A percentile compares a stretch with the other conserved stretches of the same genome.
Conservation (phyloP, 2,329 filamentous ascomycete genomes). For the Fusarium tricinctum region DNA sequence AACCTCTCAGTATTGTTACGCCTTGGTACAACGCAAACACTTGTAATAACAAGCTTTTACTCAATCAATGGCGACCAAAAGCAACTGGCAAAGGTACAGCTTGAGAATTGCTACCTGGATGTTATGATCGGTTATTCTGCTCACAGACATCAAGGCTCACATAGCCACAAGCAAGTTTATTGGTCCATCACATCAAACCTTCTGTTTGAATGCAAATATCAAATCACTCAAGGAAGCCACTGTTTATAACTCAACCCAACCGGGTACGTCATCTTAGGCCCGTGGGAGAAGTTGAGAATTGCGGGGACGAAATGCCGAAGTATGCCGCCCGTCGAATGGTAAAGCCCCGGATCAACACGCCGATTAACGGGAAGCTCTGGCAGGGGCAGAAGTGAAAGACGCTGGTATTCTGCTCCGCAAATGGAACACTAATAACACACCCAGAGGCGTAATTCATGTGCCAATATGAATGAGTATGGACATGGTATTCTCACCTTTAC, state of each 20-base stretch:
- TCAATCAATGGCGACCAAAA: too few relatives aligned
- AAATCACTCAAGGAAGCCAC: constrained; percentile 9
- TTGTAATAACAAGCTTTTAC: too few relatives aligned
- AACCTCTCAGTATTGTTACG: too few relatives aligned
- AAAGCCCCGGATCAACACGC: constrained; percentile 39
- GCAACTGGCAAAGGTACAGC: too few relatives aligned
- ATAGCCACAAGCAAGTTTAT: too few relatives aligned
- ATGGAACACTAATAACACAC: constrained; percentile 30
- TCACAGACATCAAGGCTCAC: too few relatives aligned
- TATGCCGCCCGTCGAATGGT: constrained; percentile 37
- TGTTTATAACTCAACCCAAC: constrained; percentile 24
- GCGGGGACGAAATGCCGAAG: constrained; percentile 37
- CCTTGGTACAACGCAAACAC: background rate
- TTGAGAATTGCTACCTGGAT: too few relatives aligned
- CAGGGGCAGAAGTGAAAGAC: constrained; percentile 10
- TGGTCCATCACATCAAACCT: too few relatives aligned
- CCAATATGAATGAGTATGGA: background rate
- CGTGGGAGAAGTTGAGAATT: constrained; percentile 28
- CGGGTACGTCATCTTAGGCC: constrained; percentile 35
- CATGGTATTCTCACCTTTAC: constrained; percentile 4
- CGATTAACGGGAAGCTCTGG: constrained; percentile 36
- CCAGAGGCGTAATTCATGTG: background rate
- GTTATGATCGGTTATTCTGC: too few relatives aligned
- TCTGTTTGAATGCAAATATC: background rate
- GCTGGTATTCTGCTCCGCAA: background rate